Percentiles rank a stretch among this genome's conserved stretches.
These are phyloP conservation scores for Boletus patriciae DNA, from an alignment of 768 basidiomycete genomes.

Conservation along the genomic window DNA sequence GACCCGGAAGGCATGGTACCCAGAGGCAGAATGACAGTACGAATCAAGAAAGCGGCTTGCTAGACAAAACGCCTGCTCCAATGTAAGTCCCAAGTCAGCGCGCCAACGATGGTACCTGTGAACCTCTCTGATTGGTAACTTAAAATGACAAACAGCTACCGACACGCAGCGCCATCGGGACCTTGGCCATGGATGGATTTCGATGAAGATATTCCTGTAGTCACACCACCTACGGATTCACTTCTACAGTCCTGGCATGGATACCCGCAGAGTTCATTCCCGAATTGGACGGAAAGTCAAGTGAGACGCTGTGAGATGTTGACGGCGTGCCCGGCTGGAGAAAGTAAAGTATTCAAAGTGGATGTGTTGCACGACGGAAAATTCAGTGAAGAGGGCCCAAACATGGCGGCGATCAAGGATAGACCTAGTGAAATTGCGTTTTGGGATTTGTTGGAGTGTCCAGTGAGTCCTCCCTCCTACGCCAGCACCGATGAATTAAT, in stretches of 20 bases:
- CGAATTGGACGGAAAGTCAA: conserved; percentile 35
- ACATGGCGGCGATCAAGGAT: conserved; percentile 4
- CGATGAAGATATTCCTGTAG: conserved; percentile 24
- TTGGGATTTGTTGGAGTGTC: conserved; percentile 35
- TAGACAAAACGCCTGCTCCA: conserved; percentile 21
- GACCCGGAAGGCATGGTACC: not conserved
- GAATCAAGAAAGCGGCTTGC: not conserved
- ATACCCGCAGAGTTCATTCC: conserved; percentile 33
- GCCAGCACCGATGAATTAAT: not conserved
- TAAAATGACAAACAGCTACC: conserved; percentile 25
- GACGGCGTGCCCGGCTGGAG: conserved; percentile 14
- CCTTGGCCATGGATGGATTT: conserved; percentile 47
- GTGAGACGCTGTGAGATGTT: conserved; percentile 34
- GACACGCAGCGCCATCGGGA: conserved; percentile 41
- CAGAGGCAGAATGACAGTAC: not conserved
- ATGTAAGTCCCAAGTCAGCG: conserved; percentile 14
- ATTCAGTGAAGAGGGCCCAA: not conserved
- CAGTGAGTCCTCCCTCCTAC: conserved; percentile 34
- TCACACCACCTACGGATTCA: not conserved
- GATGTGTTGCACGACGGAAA: conserved; percentile 17
- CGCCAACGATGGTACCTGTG: not conserved
- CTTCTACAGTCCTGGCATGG: conserved; percentile 16
- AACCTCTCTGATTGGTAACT: not conserved
- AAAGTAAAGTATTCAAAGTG: conserved; percentile 23
- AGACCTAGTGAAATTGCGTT: conserved; percentile 22